Evolutionary conservation across 192 early-diverging fungal genomes (phyloP), one percentile per base, ranked within the genome.

Genomic region (Linnemannia schmuckeri): DNA sequence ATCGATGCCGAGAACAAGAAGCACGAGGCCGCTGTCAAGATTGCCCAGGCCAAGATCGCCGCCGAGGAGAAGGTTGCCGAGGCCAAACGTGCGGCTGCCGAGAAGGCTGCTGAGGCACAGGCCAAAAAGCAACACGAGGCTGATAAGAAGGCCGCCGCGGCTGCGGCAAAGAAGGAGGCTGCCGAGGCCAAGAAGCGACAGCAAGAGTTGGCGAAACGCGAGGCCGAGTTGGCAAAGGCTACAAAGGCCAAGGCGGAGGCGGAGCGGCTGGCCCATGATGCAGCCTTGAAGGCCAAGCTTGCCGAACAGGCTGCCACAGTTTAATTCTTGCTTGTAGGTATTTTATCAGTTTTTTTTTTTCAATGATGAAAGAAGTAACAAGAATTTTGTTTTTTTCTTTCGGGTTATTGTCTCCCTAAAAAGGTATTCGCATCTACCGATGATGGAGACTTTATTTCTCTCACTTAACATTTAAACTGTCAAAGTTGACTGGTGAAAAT

Each of bases 1-100:
- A 9, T 76, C 42, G 44, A 46, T 30, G 76, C 76, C 27, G 82
- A 83, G 76, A 74, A 74, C 55, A 74, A 83, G 76, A 83, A 82
- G 41, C 76, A 82, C 30, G 71, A 72, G 20, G 70, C 52, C 0
- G 57, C 70, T 22, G 41, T 82, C 54, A 82, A 77, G 44, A 18
- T 15, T 2, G 70, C 81, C 0, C 54, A 82, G 76, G 70, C 68
- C 8, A 82, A 77, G 70, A 82, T 82, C 13, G 12, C 35, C 7
- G 68, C 74, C 0, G 81, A 82, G 57, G 75, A 82, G 40, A 71
- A 77, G 55, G 75, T 24, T 33, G 80, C 68, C 0, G 40, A 37
- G 69, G 55, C 55, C 27, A 82, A 82, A 57, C 72, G 73, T 3
- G 15, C 12, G 18, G 70, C 81, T 0, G 81, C 69, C 0, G 81